Evolutionary conservation across 1,284 basidiomycete genomes (phyloP).

Genomic region (Ustilago loliicola): DNA sequence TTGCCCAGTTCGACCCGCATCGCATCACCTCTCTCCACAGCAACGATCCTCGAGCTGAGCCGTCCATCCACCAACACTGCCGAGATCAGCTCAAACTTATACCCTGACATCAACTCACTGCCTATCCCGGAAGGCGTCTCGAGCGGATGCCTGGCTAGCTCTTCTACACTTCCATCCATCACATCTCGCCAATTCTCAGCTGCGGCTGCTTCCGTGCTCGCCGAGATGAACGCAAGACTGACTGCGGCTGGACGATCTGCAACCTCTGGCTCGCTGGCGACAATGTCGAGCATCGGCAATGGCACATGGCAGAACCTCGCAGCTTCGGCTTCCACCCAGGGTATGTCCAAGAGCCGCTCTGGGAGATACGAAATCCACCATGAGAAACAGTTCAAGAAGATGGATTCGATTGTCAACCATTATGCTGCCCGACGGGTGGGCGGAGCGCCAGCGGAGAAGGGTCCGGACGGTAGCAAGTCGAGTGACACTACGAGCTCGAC

Average conservation of each 20-base stretch:
- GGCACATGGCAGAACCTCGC: constrained; percentile 30
- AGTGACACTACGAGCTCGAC: neutral
- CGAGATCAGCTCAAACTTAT: constrained; percentile 25
- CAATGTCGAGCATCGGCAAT: constrained; percentile 38
- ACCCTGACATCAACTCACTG: constrained; percentile 35
- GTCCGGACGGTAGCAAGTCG: constrained; percentile 7
- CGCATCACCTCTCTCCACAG: constrained; percentile 37
- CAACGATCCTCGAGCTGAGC: constrained; percentile 40
- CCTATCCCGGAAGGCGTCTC: constrained; percentile 32
- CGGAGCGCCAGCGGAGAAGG: constrained; percentile 6
- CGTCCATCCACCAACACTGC: constrained; percentile 1
- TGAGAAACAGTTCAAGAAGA: constrained; percentile 52
- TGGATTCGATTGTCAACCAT: constrained; percentile 60
- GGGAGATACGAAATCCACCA: constrained; percentile 54
- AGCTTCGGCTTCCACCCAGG: constrained; percentile 30
- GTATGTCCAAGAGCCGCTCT: constrained; percentile 38
- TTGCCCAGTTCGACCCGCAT: constrained; percentile 37
- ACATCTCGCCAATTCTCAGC: constrained; percentile 48
- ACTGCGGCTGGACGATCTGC: constrained; percentile 42
- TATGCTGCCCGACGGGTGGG: constrained; percentile 54
- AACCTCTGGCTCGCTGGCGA: constrained; percentile 32
- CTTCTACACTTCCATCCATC: constrained; percentile 48
- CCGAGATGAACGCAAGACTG: constrained; percentile 59
- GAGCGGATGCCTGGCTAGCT: constrained; percentile 27
- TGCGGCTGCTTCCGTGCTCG: constrained; percentile 51